Conservation (phyloP, 306 rosid genomes). For the Rosa chinensis region DNA sequence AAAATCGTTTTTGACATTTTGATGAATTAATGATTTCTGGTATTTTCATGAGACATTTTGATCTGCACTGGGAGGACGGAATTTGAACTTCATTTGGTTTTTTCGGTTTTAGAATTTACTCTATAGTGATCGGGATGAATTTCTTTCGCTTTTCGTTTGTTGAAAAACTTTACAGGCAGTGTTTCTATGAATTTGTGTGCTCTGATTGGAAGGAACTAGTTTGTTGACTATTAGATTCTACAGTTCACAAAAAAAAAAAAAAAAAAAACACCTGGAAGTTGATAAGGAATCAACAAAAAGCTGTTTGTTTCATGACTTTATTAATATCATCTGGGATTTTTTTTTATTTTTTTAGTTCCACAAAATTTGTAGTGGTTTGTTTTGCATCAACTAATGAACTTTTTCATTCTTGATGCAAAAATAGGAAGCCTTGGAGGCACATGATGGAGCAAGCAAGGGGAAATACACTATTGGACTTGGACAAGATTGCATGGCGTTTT, state of each 20-base stretch:
- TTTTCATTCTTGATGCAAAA: conserved; percentile 15
- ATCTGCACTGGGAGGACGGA: conserved; percentile 10
- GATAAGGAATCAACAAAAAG: not conserved
- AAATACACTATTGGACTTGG: conserved; percentile 97
- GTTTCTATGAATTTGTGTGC: not conserved
- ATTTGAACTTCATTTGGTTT: not conserved
- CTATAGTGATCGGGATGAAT: not conserved
- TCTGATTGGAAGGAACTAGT: not conserved
- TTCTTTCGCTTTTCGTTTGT: not conserved
- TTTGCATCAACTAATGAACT: conserved; percentile 15
- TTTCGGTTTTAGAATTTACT: not conserved
- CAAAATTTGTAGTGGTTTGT: not conserved
- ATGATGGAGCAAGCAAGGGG: conserved; percentile 97
- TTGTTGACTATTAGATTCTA: not conserved
- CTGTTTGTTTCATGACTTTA: not conserved
- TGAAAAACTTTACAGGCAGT: not conserved
- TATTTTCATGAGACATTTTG: not conserved
- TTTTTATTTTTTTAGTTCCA: too few relatives aligned
- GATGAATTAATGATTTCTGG: not conserved
- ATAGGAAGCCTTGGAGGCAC: conserved; percentile 92
- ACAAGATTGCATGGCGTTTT: conserved; percentile 97
- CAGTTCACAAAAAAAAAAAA: not conserved
- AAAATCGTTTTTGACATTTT: not conserved
- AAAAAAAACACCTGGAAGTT: not conserved
- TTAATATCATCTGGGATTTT: not conserved